Conservation (phyloP, 345 rosid genomes). For the Viola odorata region DNA sequence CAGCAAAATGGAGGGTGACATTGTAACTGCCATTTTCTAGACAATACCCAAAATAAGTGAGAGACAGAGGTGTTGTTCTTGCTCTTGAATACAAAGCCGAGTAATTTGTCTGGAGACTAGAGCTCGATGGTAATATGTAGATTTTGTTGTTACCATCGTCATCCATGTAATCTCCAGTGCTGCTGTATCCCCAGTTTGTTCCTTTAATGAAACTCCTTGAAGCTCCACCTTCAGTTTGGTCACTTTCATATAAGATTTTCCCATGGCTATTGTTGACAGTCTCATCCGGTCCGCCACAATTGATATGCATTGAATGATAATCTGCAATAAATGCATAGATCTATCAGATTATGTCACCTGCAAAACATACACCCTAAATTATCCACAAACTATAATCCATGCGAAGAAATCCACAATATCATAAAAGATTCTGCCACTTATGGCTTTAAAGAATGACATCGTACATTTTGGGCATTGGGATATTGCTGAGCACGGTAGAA, state of each 20-base stretch:
- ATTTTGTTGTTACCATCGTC: rapidly evolving
- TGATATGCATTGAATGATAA: constrained; percentile 55
- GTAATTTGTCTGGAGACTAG: constrained; percentile 26
- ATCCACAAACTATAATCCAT: neutral
- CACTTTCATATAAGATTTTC: constrained; percentile 42
- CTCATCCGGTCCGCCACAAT: constrained; percentile 53
- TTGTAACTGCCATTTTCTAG: constrained; percentile 52
- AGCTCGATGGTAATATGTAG: constrained; percentile 27
- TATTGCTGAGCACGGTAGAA: constrained; percentile 49
- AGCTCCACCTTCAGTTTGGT: constrained; percentile 41
- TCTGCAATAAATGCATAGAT: neutral
- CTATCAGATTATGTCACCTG: neutral
- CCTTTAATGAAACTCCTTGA: constrained; percentile 18
- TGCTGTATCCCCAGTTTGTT: constrained; percentile 66
- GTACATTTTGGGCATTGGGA: constrained; percentile 32
- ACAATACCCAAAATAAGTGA: constrained; percentile 77
- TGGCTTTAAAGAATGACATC: neutral
- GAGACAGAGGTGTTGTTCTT: constrained; percentile 63
- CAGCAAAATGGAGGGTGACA: constrained; percentile 78
- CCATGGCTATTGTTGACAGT: neutral
- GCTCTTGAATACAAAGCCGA: constrained; percentile 46
- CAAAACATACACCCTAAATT: neutral
- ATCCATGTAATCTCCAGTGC: constrained; percentile 49
- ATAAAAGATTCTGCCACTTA: too few species aligned
- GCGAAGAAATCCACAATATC: too few species aligned